Evolutionary conservation across 768 basidiomycete species (phyloP).

Genomic region (Auriscalpium microsporum): DNA sequence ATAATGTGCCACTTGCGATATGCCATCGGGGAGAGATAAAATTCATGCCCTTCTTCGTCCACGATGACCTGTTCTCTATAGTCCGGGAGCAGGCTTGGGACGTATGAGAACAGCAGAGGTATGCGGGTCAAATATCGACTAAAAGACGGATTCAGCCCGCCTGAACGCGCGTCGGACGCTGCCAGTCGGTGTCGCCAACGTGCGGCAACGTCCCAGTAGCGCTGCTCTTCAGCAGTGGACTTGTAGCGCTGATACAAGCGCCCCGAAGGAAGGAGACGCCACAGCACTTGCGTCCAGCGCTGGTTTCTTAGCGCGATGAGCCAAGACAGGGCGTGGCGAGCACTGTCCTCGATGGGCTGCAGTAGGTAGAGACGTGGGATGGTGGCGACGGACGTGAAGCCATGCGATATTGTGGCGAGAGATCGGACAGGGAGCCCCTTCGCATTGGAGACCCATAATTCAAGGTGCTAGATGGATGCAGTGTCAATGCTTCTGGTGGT

Average conservation of each 20-base stretch:
- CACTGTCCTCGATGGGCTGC: neutral
- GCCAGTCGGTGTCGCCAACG: slow-evolving; percentile 20
- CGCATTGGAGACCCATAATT: too few relatives aligned
- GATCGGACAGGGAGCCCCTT: too few relatives aligned
- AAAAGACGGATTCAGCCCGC: neutral
- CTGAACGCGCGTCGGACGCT: slow-evolving; percentile 9
- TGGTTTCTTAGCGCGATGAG: slow-evolving; percentile 2
- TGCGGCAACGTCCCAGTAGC: slow-evolving; percentile 24
- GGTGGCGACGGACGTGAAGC: neutral
- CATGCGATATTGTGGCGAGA: neutral
- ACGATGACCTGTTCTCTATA: slow-evolving; percentile 23
- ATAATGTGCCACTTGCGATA: slow-evolving; percentile 42
- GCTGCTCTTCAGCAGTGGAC: slow-evolving; percentile 20
- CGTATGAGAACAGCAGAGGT: slow-evolving; percentile 25
- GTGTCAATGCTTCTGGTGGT: too few relatives aligned
- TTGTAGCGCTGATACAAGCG: slow-evolving; percentile 12
- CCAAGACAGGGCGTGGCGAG: neutral
- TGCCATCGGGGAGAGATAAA: slow-evolving; percentile 24
- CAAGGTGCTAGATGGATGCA: too few relatives aligned
- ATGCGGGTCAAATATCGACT: neutral
- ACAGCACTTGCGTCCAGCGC: neutral
- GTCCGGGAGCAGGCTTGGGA: slow-evolving; percentile 30
- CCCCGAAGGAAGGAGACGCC: slow-evolving; percentile 4
- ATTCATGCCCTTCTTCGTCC: slow-evolving; percentile 17
- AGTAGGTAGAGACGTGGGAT: neutral